Percentiles rank a stretch among this genome's conserved stretches.
phyloP scores from a whole-genome alignment of 345 rosid species.

The Reutealis trisperma region DNA sequence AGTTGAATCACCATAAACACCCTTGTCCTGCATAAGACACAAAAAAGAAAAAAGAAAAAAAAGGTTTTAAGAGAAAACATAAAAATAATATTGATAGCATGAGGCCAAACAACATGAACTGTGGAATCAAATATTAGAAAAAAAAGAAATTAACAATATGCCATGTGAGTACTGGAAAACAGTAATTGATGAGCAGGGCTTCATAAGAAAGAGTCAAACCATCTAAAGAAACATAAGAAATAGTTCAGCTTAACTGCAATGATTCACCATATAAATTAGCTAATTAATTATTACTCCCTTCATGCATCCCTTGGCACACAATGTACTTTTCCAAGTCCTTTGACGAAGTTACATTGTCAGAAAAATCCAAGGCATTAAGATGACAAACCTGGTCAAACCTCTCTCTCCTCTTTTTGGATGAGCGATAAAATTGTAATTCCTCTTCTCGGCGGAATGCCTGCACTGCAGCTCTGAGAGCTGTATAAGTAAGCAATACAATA shows the following conservation, averaged over 20 bases:
- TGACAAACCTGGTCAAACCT: constrained; percentile 73
- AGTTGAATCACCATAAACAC: constrained; percentile 48
- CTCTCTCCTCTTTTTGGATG: constrained; percentile 79
- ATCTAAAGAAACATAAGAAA: background rate
- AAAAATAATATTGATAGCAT: background rate
- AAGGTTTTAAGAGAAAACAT: background rate
- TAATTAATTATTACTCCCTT: background rate
- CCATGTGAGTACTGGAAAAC: background rate
- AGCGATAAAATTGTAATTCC: constrained; percentile 54
- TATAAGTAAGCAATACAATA: background rate
- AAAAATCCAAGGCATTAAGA: constrained; percentile 4
- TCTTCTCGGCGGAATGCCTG: constrained; percentile 83
- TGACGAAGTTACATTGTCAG: background rate
- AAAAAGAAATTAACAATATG: background rate
- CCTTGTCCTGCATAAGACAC: constrained; percentile 57
- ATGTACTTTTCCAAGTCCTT: background rate
- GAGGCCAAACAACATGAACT: background rate
- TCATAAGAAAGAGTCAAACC: background rate
- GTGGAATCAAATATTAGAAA: background rate
- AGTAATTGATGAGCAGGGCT: background rate
- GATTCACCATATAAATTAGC: background rate
- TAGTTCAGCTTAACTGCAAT: background rate
- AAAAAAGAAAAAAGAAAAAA: background rate
- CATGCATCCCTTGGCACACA: background rate
- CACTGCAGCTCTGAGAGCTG: constrained; percentile 83